A percentile compares a stretch with the other conserved stretches of the same genome.
These are phyloP conservation scores for Eimeria necatrix DNA, from an alignment of 169 alveolate genomes.

Conservation along the genomic window DNA sequence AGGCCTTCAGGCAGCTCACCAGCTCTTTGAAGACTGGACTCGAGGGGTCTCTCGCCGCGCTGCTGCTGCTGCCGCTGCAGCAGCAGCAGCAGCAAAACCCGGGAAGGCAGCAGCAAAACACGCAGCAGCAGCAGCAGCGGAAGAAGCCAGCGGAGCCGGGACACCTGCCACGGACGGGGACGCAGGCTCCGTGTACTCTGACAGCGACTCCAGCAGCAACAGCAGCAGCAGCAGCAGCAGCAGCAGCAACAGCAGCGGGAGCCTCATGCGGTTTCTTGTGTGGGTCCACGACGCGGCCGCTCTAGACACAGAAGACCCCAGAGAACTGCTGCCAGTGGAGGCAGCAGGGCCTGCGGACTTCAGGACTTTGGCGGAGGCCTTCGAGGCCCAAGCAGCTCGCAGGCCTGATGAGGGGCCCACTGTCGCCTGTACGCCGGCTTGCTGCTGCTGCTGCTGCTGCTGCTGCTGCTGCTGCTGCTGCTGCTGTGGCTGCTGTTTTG, in stretches of 20 bases:
- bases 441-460: conserved; percentile 25
- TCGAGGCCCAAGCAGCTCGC: conserved; percentile 52
- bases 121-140: background rate
- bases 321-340: background rate
- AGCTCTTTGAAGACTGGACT: conserved; percentile 47
- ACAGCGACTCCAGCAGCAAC: background rate
- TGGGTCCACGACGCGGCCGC: conserved; percentile 24
- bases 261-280: conserved; percentile 28
- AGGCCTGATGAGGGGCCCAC: conserved; percentile 20
- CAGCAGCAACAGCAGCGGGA: conserved; percentile 25
- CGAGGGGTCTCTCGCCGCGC: conserved; percentile 34
- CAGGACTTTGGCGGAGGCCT: background rate
- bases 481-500: background rate
- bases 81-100: conserved; percentile 10
- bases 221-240: conserved; percentile 35
- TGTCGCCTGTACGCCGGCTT: background rate
- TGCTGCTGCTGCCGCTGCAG: conserved; percentile 47
- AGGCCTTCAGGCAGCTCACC: conserved; percentile 58
- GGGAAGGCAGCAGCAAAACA: background rate
- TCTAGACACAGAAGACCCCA: conserved; percentile 16
- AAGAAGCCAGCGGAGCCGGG: background rate
- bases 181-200: background rate
- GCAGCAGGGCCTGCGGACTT: conserved; percentile 40
- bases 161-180: background rate
- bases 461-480: conserved; percentile 18